Conservation (phyloP, 2,329 filamentous ascomycete species). For the Apiospora kogelbergensis region DNA sequence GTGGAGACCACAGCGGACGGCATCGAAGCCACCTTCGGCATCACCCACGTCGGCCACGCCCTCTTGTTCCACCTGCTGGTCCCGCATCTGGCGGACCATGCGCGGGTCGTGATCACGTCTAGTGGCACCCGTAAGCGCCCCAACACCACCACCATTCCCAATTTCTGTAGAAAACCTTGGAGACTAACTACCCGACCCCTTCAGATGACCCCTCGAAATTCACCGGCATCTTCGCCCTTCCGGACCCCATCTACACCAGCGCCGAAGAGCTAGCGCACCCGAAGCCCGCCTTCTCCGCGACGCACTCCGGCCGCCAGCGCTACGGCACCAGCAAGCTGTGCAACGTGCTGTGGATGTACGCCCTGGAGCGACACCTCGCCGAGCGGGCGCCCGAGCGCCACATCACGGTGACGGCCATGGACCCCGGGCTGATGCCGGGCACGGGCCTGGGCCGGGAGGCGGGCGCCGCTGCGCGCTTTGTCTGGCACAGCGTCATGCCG, state of each 20-base stretch:
- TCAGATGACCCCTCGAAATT: neutral
- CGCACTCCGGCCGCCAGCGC: conserved; percentile 33
- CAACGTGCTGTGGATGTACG: conserved; percentile 50
- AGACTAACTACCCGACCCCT: conserved; percentile 33
- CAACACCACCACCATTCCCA: conserved; percentile 39
- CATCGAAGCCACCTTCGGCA: conserved; percentile 47
- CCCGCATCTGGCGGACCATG: conserved; percentile 36
- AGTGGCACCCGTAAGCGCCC: conserved; percentile 28
- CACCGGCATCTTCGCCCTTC: neutral
- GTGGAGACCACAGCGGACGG: conserved; percentile 38
- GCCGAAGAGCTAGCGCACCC: conserved; percentile 44
- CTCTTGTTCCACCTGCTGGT: conserved; percentile 48
- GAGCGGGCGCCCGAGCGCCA: conserved; percentile 16
- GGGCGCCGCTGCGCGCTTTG: conserved; percentile 25
- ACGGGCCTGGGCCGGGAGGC: conserved; percentile 41
- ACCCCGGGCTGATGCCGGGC: conserved; percentile 46
- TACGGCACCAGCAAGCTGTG: conserved; percentile 46
- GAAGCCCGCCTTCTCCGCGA: conserved; percentile 23
- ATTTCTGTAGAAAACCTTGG: too few relatives aligned
- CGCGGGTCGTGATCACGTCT: conserved; percentile 44
- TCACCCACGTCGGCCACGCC: conserved; percentile 51
- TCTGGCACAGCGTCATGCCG: conserved; percentile 37
- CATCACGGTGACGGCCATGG: conserved; percentile 42
- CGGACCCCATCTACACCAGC: conserved; percentile 38
- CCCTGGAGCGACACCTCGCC: conserved; percentile 37